A percentile compares a stretch with the other conserved stretches of the same genome.
These are phyloP conservation scores for Nicotiana tabacum DNA, from an alignment of 257 asterid genomes.

Conservation along the genomic window DNA sequence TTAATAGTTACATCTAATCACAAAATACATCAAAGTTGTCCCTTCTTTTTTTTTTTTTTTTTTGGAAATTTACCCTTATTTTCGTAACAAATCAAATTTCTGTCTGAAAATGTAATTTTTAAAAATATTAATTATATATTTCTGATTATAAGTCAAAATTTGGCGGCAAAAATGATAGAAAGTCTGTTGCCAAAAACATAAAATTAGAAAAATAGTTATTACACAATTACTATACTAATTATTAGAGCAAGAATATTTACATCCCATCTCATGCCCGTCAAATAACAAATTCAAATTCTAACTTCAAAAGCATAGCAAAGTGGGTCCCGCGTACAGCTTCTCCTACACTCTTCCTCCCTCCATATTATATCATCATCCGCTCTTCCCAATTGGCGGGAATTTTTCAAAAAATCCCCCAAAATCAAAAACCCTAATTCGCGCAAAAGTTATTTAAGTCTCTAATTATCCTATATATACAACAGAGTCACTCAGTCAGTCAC, in stretches of 20 bases:
- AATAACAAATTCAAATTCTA: too few relatives aligned
- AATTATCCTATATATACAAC: not conserved
- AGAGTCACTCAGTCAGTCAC: not conserved
- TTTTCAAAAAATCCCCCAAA: slow-evolving; percentile 21
- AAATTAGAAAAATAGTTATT: not conserved
- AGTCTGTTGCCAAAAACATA: not conserved
- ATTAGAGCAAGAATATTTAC: not conserved
- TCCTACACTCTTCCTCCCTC: not conserved
- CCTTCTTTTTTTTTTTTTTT: too few relatives aligned
- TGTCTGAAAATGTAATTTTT: too few relatives aligned
- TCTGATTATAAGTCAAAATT: too few relatives aligned
- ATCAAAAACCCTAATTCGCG: slow-evolving; percentile 4
- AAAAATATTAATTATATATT: too few relatives aligned
- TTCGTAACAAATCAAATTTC: too few relatives aligned
- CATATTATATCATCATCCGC: slow-evolving; percentile 29
- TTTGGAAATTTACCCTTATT: too few relatives aligned
- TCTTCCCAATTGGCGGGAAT: slow-evolving; percentile 52
- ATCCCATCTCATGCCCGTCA: not conserved
- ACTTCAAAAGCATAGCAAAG: not conserved
- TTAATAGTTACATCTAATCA: too few relatives aligned
- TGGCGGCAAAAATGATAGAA: not conserved
- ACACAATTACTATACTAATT: too few relatives aligned
- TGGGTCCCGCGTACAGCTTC: slow-evolving; percentile 30
- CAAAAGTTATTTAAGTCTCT: not conserved
- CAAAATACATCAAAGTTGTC: too few relatives aligned